Base-by-base conservation (phyloP, 23 red algal species). In the Rhodosorus marinus region DNA sequence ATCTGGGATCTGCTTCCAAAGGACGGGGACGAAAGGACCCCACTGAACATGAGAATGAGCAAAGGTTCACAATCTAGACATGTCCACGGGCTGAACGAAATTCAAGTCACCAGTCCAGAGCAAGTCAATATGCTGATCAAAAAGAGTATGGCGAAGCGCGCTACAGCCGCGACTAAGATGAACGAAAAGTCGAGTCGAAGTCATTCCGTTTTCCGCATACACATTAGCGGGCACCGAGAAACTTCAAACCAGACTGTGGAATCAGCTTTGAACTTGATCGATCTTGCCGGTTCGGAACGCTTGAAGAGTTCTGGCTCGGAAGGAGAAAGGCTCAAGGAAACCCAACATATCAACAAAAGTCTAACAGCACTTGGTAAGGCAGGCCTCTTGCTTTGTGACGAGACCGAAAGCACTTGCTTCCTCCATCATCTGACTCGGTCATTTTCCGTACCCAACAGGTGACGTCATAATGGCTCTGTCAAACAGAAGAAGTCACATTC, bases 181-280 rank as follows among this genome's bases (percentile, higher is more conserved):
- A 98, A 98, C 33, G 90, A 79, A 50, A 57, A 70, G 17, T 80
- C 71, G 8, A 79, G 70, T 20, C 76, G 90, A 6, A 79, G 70
- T 31, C 90, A 98, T 60, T 81, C 79, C 36, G 72, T 98, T 27
- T 98, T 98, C 46, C 70, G 90, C 17, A 59, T 98, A 5, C 82
- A 80, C 31, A 83, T 98, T 9, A 47, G 49, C 0, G 90, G 90
- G 9, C 41, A 64, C 33, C 85, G 86, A 59, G 26, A 29, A 24
- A 57, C 54, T 2, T 74, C 72, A 0, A 49, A 68, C 0, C 62
- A 85, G 45, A 47, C 54, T 15, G 57, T 55, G 29, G 29, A 75
- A 2, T 79, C 79, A 19, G 54, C 77, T 1, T 38, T 98, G 54
- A 98, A 98, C 54, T 67, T 98, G 26, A 75, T 98, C 41, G 90